These are phyloP conservation scores for Thyridium curvatum DNA, from an alignment of 2,329 filamentous ascomycete genomes.

Conservation along the genomic window DNA sequence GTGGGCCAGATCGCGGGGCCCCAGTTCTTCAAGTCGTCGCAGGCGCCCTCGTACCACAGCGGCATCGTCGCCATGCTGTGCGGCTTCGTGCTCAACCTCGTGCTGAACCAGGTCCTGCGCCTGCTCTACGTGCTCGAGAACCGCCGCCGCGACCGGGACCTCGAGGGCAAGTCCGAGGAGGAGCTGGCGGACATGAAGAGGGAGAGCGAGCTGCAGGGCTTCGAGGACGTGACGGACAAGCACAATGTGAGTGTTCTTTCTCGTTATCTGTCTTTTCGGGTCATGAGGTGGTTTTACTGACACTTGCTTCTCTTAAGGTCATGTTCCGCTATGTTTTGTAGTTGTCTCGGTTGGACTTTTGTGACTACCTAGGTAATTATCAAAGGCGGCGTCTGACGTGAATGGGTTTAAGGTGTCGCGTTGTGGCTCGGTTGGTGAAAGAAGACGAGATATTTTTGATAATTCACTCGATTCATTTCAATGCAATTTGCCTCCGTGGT, in stretches of 20 bases:
- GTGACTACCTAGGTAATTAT: no score
- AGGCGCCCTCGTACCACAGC: constrained; percentile 23
- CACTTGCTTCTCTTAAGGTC: no score
- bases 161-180: constrained; percentile 19
- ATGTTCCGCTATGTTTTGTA: no score
- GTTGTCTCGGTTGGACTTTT: no score
- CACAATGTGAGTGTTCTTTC: constrained; percentile 3
- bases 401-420: no score
- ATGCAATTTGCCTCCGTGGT: no score
- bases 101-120: constrained; percentile 17
- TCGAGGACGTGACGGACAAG: constrained; percentile 31
- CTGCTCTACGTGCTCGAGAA: constrained; percentile 23
- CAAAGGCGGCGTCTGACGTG: no score
- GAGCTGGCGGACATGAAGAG: constrained; percentile 21
- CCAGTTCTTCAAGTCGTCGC: constrained; percentile 20
- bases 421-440: no score
- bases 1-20: constrained; percentile 21
- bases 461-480: no score
- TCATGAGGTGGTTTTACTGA: no score
- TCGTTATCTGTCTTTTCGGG: no score
- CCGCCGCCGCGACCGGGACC: constrained; percentile 15
- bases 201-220: constrained; percentile 22
- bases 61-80: constrained; percentile 24
- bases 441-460: no score
- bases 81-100: constrained; percentile 20